Evolutionary conservation across 768 basidiomycete species (phyloP).

Genomic region (Mrakia blollopis): DNA sequence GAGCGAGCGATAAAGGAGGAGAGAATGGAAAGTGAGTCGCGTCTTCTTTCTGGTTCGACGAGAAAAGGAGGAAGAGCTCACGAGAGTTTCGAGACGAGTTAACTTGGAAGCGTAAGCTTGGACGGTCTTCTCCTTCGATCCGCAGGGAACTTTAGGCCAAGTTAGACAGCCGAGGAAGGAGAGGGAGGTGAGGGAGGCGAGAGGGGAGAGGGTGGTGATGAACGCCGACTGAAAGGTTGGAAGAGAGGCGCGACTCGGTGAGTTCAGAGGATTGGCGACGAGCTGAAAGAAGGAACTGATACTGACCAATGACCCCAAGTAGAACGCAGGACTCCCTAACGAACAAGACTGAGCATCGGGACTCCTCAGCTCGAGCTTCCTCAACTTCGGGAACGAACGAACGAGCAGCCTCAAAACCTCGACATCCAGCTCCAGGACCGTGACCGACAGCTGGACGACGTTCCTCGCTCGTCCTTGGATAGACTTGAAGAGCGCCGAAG

Average conservation of each 20-base stretch:
- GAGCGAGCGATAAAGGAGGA: neutral
- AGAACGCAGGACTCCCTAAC: neutral
- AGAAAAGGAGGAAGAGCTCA: neutral
- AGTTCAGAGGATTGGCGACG: no score
- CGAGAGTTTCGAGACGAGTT: constrained; percentile 1
- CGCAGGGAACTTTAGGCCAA: neutral
- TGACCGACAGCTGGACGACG: neutral
- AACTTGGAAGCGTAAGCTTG: constrained; percentile 33
- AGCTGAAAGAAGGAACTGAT: neutral
- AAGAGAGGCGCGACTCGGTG: neutral
- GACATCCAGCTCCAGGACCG: neutral
- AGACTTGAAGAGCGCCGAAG: neutral
- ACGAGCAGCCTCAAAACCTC: neutral
- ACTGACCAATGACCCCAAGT: neutral
- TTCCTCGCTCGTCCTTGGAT: neutral
- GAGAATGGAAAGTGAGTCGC: neutral
- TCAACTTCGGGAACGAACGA: neutral
- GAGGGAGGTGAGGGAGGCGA: neutral
- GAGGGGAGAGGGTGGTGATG: neutral
- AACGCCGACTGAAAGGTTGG: neutral
- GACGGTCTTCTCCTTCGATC: constrained; percentile 33
- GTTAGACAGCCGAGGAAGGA: constrained; percentile 1
- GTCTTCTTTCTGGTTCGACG: neutral
- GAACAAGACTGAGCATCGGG: neutral
- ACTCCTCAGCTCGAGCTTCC: neutral